Evolutionary conservation across 768 basidiomycete species (phyloP).

Genomic region (Suillus weaverae): DNA sequence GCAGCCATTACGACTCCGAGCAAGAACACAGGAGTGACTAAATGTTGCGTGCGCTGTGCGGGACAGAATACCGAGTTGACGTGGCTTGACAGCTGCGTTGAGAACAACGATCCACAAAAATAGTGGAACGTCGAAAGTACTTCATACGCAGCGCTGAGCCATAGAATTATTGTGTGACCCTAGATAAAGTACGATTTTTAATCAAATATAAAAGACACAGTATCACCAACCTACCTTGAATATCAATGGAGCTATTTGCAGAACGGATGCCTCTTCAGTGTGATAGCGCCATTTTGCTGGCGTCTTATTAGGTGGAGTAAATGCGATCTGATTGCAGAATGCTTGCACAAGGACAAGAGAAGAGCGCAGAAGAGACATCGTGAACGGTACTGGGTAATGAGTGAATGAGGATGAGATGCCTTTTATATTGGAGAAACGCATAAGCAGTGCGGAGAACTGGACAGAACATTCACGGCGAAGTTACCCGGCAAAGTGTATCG

Average conservation of each 20-base stretch:
- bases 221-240: conserved; percentile 45
- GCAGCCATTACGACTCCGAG: conserved; percentile 44
- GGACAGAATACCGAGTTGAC: conserved; percentile 36
- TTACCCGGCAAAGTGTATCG: not conserved
- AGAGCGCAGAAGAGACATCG: conserved; percentile 50
- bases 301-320: conserved; percentile 58
- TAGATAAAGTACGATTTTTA: conserved; percentile 18
- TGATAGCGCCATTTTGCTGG: conserved; percentile 51
- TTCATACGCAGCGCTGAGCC: conserved; percentile 53
- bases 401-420: not conserved
- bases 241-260: conserved; percentile 56
- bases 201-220: not conserved
- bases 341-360: conserved; percentile 51
- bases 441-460: not conserved
- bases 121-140: conserved; percentile 40
- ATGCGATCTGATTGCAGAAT: conserved; percentile 49
- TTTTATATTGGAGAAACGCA: conserved; percentile 21
- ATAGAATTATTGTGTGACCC: conserved; percentile 52
- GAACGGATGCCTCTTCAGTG: conserved; percentile 48
- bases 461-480: not conserved
- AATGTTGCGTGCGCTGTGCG: conserved; percentile 26
- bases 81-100: conserved; percentile 34
- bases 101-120: conserved; percentile 29
- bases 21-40: conserved; percentile 44
- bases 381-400: not conserved